Base-by-base conservation (phyloP, 345 rosid species). In the Gossypium mustelinum region DNA sequence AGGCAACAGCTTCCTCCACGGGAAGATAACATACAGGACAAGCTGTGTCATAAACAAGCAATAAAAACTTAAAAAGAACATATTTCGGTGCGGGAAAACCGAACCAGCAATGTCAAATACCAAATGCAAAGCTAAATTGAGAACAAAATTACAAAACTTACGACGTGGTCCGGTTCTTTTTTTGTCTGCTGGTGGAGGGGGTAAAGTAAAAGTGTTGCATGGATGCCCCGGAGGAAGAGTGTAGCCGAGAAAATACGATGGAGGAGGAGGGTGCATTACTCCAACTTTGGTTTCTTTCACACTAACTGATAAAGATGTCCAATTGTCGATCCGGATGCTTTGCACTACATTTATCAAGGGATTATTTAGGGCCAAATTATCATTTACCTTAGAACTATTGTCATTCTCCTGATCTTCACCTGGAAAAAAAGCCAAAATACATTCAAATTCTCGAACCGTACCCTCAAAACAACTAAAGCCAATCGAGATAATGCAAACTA, bases 161-260 rank as follows among this genome's bases (percentile, higher is more conserved):
- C 98, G 91, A 69, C 97, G 89, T 27, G 99, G 99, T 68, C 98
- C 97, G 7, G 97, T 89, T 87, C 97, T 86, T 83, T 96, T 96
- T 75, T 75, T 89, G 84, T 93, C 97, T 11, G 97, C 94, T 6
- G 98, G 98, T 39, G 99, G 99, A 7, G 99, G 99, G 77, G 99
- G 97, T 80, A 93, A 81, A 55, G 85, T 90, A 79, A 96, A 96
- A 79, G 81, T 85, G 74, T 81, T 84, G 87, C 99, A 95, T 14
- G 85, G 97, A 86, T 95, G 98, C 74, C 98, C 95, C 18, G 89
- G 89, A 68, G 99, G 99, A 82, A 96, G 99, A 24, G 85, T 78
- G 84, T 96, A 96, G 18, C 99, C 99, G 72, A 84, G 81, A 83
- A 95, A 95, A 86, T 86, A 82, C 52, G 83, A 25, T 50, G 92